phyloP scores from a whole-genome alignment of 2,329 filamentous ascomycete species.

The Monilinia polystroma region DNA sequence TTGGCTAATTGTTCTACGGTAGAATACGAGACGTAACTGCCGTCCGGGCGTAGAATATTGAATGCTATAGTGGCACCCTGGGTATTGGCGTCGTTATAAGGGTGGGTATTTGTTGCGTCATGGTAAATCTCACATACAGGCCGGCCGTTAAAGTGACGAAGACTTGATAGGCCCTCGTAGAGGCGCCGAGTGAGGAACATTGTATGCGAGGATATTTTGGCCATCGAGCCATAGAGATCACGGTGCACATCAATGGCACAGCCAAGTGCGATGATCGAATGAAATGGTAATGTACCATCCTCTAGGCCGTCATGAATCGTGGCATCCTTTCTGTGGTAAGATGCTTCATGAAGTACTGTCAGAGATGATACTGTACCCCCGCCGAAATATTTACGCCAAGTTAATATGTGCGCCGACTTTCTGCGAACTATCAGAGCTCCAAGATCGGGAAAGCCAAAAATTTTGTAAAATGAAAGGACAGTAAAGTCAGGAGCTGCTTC shows the following conservation, averaged over 20 bases:
- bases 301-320: slow-evolving; percentile 79
- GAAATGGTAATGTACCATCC: slow-evolving; percentile 86
- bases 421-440: slow-evolving; percentile 81
- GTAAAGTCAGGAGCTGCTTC: slow-evolving; percentile 74
- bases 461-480: slow-evolving; percentile 87
- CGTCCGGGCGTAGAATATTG: slow-evolving; percentile 69
- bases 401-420: slow-evolving; percentile 61
- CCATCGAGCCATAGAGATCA: slow-evolving; percentile 69
- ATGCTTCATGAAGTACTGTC: slow-evolving; percentile 66
- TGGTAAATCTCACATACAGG: slow-evolving; percentile 39
- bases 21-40: slow-evolving; percentile 71
- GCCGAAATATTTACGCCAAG: slow-evolving; percentile 76
- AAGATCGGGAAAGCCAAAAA: slow-evolving; percentile 91
- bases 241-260: slow-evolving; percentile 68
- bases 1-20: slow-evolving; percentile 84
- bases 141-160: slow-evolving; percentile 64
- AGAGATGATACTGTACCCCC: slow-evolving; percentile 93
- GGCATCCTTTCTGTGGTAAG: slow-evolving; percentile 76
- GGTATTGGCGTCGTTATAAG: slow-evolving; percentile 38
- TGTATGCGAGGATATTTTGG: slow-evolving; percentile 67
- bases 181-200: slow-evolving; percentile 60
- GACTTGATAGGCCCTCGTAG: slow-evolving; percentile 52
- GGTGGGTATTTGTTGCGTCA: slow-evolving; percentile 39
- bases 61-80: slow-evolving; percentile 77
- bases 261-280: slow-evolving; percentile 81